Base-by-base conservation (phyloP, 2,329 filamentous ascomycete species). In the Colletotrichum liriopes region DNA sequence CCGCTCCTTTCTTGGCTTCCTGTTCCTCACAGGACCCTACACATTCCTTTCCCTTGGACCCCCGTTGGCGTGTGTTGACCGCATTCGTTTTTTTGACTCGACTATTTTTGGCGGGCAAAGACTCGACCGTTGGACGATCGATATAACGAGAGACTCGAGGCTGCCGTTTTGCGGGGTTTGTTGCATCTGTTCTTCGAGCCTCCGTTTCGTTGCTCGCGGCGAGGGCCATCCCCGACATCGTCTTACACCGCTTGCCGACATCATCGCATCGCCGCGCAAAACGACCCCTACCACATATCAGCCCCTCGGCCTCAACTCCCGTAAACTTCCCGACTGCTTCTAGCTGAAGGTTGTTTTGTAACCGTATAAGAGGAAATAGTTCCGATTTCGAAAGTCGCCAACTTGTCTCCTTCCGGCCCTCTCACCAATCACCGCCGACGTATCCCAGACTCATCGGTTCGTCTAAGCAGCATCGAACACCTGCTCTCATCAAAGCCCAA, bases 11-110 rank as follows among this genome's bases (percentile, higher is more conserved):
- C 64, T 72, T 59, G 63, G 65, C 47, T 59, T 73, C 62, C 55
- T 65, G 62, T 63, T 54, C 47, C 47, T 58, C 37, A 43, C 60
- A 69, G 47, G 54, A 43, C 61, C 47, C 58, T 52, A 18, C 61
- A 67, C 71, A 23, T 71, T 73, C 71, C 61, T 71, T 73, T 63
- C 67, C 54, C 59, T 64, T 45, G 59, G 59, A 69, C 39, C 65
- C 59, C 59, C 60, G 39, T 66, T 35, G 54, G 56, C 61, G 65
- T 73, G 73, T 74, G 73, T 74, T 74, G 73, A 74, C 65, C 73
- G 72, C 73, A 74, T 74, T 64, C 67, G 54, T 66, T 72, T 51
- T 74, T 67, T 64, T 54, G 65, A 55, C 59, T 65, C 59, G 59
- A 55, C 29, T 39, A 41, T 47, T 67, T 65, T 60, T 23, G 14